These are phyloP conservation scores for Kluyveromyces siamensis DNA, from an alignment of 805 yeast species.

Conservation along the genomic window DNA sequence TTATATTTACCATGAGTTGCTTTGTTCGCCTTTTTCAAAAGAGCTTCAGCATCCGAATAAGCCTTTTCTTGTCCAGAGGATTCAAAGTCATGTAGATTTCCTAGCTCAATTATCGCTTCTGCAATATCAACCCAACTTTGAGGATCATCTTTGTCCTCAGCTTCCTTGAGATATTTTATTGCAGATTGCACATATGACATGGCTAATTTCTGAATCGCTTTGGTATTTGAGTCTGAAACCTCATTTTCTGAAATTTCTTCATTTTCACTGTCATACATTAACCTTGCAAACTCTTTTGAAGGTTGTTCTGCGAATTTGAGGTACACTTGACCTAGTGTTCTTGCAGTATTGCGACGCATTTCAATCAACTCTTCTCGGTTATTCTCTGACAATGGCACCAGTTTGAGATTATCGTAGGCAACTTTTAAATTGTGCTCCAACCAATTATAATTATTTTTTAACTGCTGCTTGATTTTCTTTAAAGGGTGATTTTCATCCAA, in stretches of 20 bases:
- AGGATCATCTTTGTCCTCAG: constrained; percentile 66
- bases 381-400: constrained; percentile 5
- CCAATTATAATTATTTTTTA: constrained; percentile 45
- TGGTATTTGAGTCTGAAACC: constrained; percentile 18
- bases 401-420: constrained; percentile 11
- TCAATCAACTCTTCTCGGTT: constrained; percentile 11
- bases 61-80: constrained; percentile 56
- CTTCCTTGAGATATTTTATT: constrained; percentile 43
- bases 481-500: constrained; percentile 50
- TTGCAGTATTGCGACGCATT: constrained; percentile 35
- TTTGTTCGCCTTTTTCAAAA: constrained; percentile 62
- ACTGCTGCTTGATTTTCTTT: constrained; percentile 27
- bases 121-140: constrained; percentile 77
- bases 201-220: constrained; percentile 43
- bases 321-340: constrained; percentile 52
- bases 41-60: constrained; percentile 61
- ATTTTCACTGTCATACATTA: constrained; percentile 49
- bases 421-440: constrained; percentile 24
- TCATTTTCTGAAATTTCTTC: constrained; percentile 26
- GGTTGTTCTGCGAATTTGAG: constrained; percentile 60
- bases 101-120: constrained; percentile 74
- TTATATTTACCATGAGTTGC: constrained; percentile 72
- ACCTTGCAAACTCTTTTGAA: constrained; percentile 41
- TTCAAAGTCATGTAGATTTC: constrained; percentile 61
- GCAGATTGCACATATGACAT: constrained; percentile 43